These are phyloP conservation scores for Coniferiporia sulphurascens DNA, from an alignment of 1,284 basidiomycete species.

Conservation along the genomic window DNA sequence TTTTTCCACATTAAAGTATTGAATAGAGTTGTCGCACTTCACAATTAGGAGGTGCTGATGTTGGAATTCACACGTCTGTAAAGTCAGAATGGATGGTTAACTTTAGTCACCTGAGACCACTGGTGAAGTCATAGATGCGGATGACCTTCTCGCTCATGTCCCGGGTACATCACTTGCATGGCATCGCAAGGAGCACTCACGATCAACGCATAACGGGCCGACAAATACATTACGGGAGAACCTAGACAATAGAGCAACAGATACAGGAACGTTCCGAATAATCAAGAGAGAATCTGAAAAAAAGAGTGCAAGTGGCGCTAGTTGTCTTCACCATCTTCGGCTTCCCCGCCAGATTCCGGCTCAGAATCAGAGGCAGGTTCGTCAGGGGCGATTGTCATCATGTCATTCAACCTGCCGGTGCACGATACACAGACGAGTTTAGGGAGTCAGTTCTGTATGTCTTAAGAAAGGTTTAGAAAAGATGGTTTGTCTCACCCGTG, in stretches of 20 bases:
- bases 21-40: no score
- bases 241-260: neutral
- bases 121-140: no score
- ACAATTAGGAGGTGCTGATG: no score
- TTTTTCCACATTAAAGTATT: no score
- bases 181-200: no score
- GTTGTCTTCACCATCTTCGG: neutral
- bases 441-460: neutral
- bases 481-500: constrained; percentile 55
- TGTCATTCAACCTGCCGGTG: constrained; percentile 57
- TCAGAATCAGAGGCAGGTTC: constrained; percentile 34
- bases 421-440: no score
- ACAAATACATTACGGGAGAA: neutral
- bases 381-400: constrained; percentile 44
- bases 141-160: no score
- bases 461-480: neutral
- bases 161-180: no score
- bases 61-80: no score
- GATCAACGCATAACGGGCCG: no score
- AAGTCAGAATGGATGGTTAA: no score
- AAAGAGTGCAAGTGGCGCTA: neutral
- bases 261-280: neutral
- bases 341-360: constrained; percentile 3
- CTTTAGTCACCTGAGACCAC: no score
- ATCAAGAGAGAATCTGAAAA: neutral